Conservation (phyloP, 768 basidiomycete genomes). For the Holtermanniella nyarrowii region DNA sequence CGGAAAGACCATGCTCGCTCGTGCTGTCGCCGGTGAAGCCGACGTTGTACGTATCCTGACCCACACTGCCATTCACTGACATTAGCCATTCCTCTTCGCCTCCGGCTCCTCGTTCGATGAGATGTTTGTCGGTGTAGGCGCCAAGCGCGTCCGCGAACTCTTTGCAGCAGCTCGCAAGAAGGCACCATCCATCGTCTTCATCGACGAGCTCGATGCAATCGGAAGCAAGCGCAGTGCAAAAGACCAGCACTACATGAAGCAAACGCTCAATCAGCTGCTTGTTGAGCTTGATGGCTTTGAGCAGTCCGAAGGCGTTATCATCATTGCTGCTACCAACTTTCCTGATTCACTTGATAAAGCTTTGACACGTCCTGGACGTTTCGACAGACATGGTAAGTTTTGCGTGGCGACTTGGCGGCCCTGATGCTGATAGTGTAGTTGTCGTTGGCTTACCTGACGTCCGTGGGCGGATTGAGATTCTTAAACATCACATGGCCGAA, state of each 20-base stretch:
- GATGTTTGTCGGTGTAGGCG: conserved; percentile 55
- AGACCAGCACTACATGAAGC: conserved; percentile 43
- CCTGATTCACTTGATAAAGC: conserved; percentile 91
- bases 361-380: conserved; percentile 88
- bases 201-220: conserved; percentile 90
- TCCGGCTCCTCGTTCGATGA: conserved; percentile 96
- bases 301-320: conserved; percentile 80
- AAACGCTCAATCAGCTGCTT: conserved; percentile 81
- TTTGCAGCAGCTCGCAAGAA: conserved; percentile 89
- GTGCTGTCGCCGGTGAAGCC: conserved; percentile 95
- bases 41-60: conserved; percentile 51
- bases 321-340: conserved; percentile 89
- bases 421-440: conserved; percentile 42
- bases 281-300: conserved; percentile 97
- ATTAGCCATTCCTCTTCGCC: conserved; percentile 79
- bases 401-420: background rate
- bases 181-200: conserved; percentile 95
- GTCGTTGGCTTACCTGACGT: conserved; percentile 92
- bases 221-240: conserved; percentile 58
- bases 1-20: conserved; percentile 95
- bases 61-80: conserved; percentile 1
- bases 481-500: conserved; percentile 79
- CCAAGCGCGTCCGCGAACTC: conserved; percentile 87
- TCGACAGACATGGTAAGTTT: conserved; percentile 61
- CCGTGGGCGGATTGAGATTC: conserved; percentile 79